phyloP scores from a whole-genome alignment of 768 basidiomycete species.

The Clitopilus passeckerianus region DNA sequence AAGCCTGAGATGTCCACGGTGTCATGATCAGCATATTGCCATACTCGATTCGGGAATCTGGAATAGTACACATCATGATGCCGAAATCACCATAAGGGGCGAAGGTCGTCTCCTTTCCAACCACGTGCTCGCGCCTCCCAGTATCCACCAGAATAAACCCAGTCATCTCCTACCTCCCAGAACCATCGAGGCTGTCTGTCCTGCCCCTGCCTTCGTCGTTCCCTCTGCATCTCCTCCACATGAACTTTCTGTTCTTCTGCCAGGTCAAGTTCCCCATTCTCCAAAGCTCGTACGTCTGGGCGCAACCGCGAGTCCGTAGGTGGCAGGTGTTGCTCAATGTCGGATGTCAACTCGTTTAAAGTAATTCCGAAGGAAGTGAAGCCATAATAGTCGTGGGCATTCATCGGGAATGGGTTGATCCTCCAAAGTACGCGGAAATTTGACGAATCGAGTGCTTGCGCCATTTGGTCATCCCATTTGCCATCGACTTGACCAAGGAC shows the following conservation, averaged over 20 bases:
- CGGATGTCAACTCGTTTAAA: constrained; percentile 73
- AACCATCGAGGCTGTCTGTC: constrained; percentile 76
- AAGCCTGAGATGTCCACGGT: background rate
- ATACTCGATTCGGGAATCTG: background rate
- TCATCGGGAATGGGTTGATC: constrained; percentile 65
- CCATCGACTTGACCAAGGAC: constrained; percentile 69
- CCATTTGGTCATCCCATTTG: constrained; percentile 84
- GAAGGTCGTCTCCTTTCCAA: constrained; percentile 50
- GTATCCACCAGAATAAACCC: constrained; percentile 75
- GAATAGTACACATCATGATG: background rate
- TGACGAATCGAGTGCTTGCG: constrained; percentile 60
- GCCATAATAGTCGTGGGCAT: constrained; percentile 71
- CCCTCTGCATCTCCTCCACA: constrained; percentile 74
- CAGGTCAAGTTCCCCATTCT: constrained; percentile 64
- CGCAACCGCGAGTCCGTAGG: constrained; percentile 79
- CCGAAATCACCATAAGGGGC: constrained; percentile 57
- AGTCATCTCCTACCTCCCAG: constrained; percentile 52
- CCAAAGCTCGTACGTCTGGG: constrained; percentile 79
- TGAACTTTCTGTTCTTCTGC: constrained; percentile 72
- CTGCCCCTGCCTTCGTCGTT: constrained; percentile 55
- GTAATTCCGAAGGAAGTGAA: constrained; percentile 79
- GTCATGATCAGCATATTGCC: background rate
- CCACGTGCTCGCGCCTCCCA: constrained; percentile 70
- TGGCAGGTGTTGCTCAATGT: constrained; percentile 60
- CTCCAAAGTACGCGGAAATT: constrained; percentile 79